Base-by-base conservation (phyloP, 2,329 filamentous ascomycete species). In the Stemphylium lycopersici region DNA sequence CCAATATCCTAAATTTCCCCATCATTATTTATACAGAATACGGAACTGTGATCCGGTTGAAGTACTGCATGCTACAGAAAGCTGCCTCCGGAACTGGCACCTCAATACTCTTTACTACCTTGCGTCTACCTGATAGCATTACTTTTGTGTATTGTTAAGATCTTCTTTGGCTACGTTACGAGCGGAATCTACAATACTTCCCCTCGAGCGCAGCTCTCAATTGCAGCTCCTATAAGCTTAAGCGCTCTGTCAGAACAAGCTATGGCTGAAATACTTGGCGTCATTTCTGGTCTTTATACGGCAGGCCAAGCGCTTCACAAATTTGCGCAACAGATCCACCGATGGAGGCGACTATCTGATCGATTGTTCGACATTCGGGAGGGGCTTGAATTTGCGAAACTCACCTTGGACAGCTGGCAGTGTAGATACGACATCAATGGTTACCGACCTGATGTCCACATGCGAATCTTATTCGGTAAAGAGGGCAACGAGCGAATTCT, bases 311-410 rank as follows among this genome's bases (percentile, higher is more conserved):
- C 55, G 15, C 50, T 71, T 10, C 45, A 58, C 11, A 60, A 48
- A 6, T 61, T 71, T 22, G 61, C 64, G 48, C 47, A 45, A 3
- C 61, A 69, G 32, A 61, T 58, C 10, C 45, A 51, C 15, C 52
- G 54, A 56, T 69, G 62, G 61, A 58, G 48, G 39, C 40, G 47
- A 13, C 31, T 68, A 7, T 68, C 63, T 4, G 55, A 68, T 13
- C 60, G 59, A 34, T 58, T 71, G 2, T 58, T 66, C 48, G 68
- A 71, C 42, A 53, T 69, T 6, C 53, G 50, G 11, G 59, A 68
- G 52, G 60, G 61, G 1, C 48, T 71, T 5, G 36, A 59, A 13
- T 61, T 56, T 16, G 55, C 55, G 4, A 56, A 68, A 43, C 52
- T 63, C 18, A 54, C 63, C 8, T 53, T 71, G 2, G 49, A 64